Evolutionary conservation across 2,329 filamentous ascomycete species (phyloP).

Genomic region (Venturia effusa): DNA sequence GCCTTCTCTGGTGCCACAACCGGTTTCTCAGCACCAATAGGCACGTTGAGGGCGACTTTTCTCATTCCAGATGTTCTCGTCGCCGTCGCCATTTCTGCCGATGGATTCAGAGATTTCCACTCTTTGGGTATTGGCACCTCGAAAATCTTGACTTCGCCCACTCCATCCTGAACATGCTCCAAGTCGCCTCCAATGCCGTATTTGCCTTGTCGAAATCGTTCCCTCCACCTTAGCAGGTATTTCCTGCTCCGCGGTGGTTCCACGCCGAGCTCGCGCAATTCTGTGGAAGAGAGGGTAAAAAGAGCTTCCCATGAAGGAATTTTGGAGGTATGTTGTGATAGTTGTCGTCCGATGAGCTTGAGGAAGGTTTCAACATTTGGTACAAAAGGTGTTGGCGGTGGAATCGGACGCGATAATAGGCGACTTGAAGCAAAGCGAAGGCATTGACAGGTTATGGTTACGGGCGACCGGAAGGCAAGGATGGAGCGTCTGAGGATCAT

Average conservation of each 20-base stretch:
- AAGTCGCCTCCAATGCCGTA: conserved; percentile 15
- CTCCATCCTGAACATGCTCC: conserved; percentile 12
- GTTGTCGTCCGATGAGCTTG: conserved; percentile 13
- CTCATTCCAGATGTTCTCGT: conserved; percentile 44
- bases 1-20: conserved; percentile 45
- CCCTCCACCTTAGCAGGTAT: conserved; percentile 14
- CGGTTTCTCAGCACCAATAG: conserved; percentile 37
- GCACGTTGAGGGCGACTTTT: conserved; percentile 50
- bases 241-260: conserved; percentile 13
- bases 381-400: conserved; percentile 15
- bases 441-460: neutral
- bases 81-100: conserved; percentile 33
- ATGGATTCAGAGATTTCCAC: conserved; percentile 18
- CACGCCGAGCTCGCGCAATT: conserved; percentile 13
- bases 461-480: conserved; percentile 7
- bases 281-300: conserved; percentile 12
- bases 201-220: conserved; percentile 13
- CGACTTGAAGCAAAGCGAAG: neutral
- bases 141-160: conserved; percentile 41
- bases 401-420: conserved; percentile 12
- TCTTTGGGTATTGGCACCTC: conserved; percentile 37
- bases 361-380: conserved; percentile 14
- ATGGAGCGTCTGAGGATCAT: conserved; percentile 10
- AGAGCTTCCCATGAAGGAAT: conserved; percentile 15
- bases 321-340: conserved; percentile 13